Conservation (phyloP, 2,329 filamentous ascomycete genomes). For the Tolypocladium album region DNA sequence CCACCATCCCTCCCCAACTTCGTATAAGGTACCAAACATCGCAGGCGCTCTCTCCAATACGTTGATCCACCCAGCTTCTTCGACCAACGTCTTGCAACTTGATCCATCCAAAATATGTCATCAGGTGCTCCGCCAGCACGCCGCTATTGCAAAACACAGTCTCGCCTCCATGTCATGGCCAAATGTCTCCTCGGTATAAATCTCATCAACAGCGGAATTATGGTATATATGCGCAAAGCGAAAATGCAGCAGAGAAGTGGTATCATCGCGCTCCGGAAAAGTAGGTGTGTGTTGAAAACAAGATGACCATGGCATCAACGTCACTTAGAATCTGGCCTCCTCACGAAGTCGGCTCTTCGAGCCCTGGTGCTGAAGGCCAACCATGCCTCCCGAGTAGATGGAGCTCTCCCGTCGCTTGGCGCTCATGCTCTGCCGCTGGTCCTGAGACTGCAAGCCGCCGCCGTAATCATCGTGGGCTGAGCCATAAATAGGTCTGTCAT, state of each 20-base stretch:
- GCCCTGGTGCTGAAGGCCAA: constrained; percentile 35
- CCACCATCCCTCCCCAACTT: background rate
- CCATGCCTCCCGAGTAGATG: constrained; percentile 42
- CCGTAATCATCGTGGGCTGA: constrained; percentile 12
- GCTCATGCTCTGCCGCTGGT: constrained; percentile 16
- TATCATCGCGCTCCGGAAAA: background rate
- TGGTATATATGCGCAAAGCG: background rate
- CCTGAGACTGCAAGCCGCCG: constrained; percentile 2
- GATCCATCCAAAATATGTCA: background rate
- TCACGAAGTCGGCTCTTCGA: constrained; percentile 44
- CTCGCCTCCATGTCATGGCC: background rate
- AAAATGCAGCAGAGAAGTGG: background rate
- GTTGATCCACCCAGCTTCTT: background rate
- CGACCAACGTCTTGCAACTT: background rate
- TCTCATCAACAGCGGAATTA: background rate
- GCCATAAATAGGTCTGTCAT: constrained; percentile 27
- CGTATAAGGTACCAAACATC: background rate
- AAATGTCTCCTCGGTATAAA: background rate
- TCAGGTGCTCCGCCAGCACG: background rate
- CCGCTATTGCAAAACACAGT: background rate
- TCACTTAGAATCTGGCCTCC: constrained; percentile 34
- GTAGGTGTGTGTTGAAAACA: background rate
- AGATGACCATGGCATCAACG: background rate
- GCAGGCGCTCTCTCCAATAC: background rate
- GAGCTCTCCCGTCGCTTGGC: constrained; percentile 47